These are phyloP conservation scores for Cystobasidium ongulense DNA, from an alignment of 768 basidiomycete species.

Conservation along the genomic window DNA sequence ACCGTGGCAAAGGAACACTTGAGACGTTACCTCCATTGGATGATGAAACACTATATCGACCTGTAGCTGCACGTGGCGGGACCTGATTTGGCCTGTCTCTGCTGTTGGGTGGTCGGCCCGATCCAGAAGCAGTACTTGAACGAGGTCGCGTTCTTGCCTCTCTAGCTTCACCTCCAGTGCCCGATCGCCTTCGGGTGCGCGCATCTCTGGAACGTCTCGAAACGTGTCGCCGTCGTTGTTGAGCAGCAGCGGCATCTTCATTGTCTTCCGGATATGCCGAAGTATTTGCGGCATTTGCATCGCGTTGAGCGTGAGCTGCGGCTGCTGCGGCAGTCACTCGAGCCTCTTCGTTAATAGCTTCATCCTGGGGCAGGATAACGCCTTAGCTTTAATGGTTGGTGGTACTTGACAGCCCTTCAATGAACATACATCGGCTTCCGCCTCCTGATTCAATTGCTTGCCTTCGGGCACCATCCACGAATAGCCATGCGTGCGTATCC, in stretches of 20 bases:
- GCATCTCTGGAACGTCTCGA: not conserved
- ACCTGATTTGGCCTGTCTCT: not conserved
- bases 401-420: not conserved
- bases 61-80: not conserved
- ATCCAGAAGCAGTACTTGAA: not conserved
- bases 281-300: not conserved
- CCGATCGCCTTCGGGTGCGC: not conserved
- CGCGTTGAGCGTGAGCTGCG: not conserved
- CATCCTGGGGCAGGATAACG: not conserved
- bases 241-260: not conserved
- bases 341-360: slow-evolving; percentile 17
- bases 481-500: not conserved
- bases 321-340: not conserved
- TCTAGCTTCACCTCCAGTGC: not conserved
- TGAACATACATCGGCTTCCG: slow-evolving; percentile 7
- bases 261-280: not conserved
- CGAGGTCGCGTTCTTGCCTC: not conserved
- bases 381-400: not conserved
- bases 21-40: not conserved
- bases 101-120: not conserved
- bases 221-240: not conserved
- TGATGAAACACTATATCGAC: slow-evolving; percentile 9
- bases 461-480: slow-evolving; percentile 27
- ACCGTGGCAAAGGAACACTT: not conserved
- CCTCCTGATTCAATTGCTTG: slow-evolving; percentile 25